phyloP scores from a whole-genome alignment of 2,329 filamentous ascomycete genomes.

The Plenodomus biglobosus region DNA sequence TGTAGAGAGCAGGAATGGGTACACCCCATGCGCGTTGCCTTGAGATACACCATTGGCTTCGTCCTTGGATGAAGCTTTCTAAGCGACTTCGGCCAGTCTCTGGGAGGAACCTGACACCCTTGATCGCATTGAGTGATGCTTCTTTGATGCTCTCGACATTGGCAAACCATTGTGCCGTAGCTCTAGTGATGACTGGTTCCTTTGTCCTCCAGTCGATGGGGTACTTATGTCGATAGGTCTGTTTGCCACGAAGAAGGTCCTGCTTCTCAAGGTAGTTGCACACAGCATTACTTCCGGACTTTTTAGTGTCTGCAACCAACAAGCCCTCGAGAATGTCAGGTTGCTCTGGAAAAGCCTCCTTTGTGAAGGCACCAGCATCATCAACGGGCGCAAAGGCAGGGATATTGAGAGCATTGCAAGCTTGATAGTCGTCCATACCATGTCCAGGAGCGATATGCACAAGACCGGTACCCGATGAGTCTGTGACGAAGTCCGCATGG shows the following conservation, averaged over 20 bases:
- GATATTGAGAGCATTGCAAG: conserved; percentile 71
- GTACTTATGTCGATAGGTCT: conserved; percentile 85
- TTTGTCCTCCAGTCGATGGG: conserved; percentile 98
- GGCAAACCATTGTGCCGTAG: conserved; percentile 97
- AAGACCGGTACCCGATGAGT: conserved; percentile 88
- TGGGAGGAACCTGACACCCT: conserved; percentile 76
- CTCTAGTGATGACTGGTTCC: conserved; percentile 82
- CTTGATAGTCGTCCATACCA: conserved; percentile 93
- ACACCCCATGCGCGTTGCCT: conserved; percentile 95
- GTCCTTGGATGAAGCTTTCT: conserved; percentile 80
- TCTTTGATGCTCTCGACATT: conserved; percentile 83
- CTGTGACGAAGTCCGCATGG: conserved; percentile 84
- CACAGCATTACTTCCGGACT: conserved; percentile 57
- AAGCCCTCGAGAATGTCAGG: conserved; percentile 69
- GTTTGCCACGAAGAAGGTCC: conserved; percentile 64
- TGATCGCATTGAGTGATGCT: conserved; percentile 68
- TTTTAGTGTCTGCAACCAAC: conserved; percentile 69
- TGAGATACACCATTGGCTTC: conserved; percentile 98
- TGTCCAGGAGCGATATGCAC: conserved; percentile 94
- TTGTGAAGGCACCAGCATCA: conserved; percentile 77
- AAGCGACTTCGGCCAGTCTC: conserved; percentile 71
- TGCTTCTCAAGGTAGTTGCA: conserved; percentile 63
- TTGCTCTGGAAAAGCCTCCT: conserved; percentile 72
- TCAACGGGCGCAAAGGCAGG: conserved; percentile 79
- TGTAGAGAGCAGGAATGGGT: conserved; percentile 88